Evolutionary conservation across 441 rosid genomes (phyloP).

Genomic region (Pelargonium australe): DNA sequence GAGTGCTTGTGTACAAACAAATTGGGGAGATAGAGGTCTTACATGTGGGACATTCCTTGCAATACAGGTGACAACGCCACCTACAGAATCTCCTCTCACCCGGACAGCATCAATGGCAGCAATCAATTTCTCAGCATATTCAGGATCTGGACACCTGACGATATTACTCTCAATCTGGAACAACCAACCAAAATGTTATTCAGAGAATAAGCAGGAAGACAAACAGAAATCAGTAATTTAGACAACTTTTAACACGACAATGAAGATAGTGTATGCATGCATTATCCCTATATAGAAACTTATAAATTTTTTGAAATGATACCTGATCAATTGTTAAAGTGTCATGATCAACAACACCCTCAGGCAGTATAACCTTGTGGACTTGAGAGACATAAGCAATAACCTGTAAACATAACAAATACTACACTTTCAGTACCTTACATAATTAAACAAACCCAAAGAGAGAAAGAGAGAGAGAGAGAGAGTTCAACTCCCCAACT

Average conservation of each 20-base stretch:
- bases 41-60: constrained; percentile 84
- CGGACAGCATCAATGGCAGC: constrained; percentile 80
- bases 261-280: too few relatives aligned
- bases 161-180: constrained; percentile 82
- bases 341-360: constrained; percentile 56
- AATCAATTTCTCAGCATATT: constrained; percentile 91
- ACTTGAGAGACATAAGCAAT: constrained; percentile 93
- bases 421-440: neutral
- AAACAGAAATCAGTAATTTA: too few relatives aligned
- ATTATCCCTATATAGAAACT: too few relatives aligned
- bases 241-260: too few relatives aligned
- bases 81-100: constrained; percentile 79
- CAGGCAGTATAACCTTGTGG: constrained; percentile 76
- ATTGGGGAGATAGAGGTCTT: constrained; percentile 22
- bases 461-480: neutral
- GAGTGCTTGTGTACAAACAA: neutral
- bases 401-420: constrained; percentile 41
- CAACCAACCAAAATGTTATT: neutral
- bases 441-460: neutral
- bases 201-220: neutral
- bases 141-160: constrained; percentile 92
- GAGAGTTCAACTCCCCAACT: constrained; percentile 5
- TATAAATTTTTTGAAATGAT: too few relatives aligned
- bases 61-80: constrained; percentile 94
- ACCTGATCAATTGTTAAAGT: constrained; percentile 76